phyloP scores from a whole-genome alignment of 352 stramenopile genomes.

The Globisporangium alternatum region DNA sequence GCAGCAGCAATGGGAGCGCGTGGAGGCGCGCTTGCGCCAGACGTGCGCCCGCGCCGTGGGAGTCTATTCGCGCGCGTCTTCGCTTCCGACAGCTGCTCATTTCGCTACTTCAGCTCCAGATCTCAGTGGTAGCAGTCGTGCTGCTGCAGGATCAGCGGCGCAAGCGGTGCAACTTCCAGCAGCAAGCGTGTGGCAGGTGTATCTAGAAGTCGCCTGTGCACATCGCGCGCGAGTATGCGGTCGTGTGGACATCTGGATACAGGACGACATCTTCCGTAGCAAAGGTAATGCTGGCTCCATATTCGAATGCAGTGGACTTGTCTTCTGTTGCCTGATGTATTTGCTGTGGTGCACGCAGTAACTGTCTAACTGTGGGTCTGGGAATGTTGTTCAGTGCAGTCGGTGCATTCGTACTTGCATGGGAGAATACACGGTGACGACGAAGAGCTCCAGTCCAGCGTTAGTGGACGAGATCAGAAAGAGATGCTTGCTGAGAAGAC shows the following conservation, averaged over 20 bases:
- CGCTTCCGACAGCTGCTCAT: not conserved
- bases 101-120: too few relatives aligned
- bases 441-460: constrained; percentile 1
- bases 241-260: constrained; percentile 11
- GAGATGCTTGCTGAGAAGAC: not conserved
- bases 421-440: constrained; percentile 5
- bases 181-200: constrained; percentile 10
- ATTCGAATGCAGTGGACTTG: too few relatives aligned
- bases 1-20: not conserved
- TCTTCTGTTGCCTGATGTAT: not conserved
- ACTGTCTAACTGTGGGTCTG: not conserved
- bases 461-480: not conserved
- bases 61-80: constrained; percentile 2
- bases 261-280: constrained; percentile 2
- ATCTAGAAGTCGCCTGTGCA: constrained; percentile 11
- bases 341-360: not conserved
- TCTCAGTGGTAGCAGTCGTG: not conserved
- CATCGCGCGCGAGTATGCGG: constrained; percentile 3
- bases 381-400: constrained; percentile 25
- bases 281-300: constrained; percentile 5
- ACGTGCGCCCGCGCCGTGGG: constrained; percentile 4
- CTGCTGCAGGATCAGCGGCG: not conserved
- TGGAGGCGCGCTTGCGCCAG: constrained; percentile 9
- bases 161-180: not conserved
- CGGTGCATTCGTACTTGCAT: constrained; percentile 22